phyloP scores from a whole-genome alignment of 352 stramenopile species.

The Plasmopara muralis region DNA sequence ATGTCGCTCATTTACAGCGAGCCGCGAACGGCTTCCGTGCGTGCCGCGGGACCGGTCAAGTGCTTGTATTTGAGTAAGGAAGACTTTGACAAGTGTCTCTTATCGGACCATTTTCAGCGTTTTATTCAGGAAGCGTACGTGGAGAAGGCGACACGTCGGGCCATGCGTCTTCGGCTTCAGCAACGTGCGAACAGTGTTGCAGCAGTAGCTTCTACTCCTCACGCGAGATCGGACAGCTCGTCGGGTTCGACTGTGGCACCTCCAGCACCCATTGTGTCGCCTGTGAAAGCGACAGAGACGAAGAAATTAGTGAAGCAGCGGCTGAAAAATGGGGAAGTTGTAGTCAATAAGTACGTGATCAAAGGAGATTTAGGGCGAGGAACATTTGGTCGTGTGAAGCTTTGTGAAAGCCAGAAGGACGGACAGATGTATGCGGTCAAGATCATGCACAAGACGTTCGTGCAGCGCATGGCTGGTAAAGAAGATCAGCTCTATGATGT shows the following conservation, averaged over 20 bases:
- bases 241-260: slow-evolving; percentile 26
- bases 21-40: slow-evolving; percentile 74
- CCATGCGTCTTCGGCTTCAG: slow-evolving; percentile 73
- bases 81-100: slow-evolving; percentile 82
- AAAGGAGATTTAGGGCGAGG: slow-evolving; percentile 87
- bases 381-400: slow-evolving; percentile 84
- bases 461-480: slow-evolving; percentile 83
- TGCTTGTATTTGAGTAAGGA: slow-evolving; percentile 83
- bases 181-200: slow-evolving; percentile 37
- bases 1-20: slow-evolving; percentile 87
- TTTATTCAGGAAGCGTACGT: slow-evolving; percentile 85
- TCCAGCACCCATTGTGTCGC: slow-evolving; percentile 36
- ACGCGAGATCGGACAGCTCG: slow-evolving; percentile 18
- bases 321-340: slow-evolving; percentile 78
- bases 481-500: slow-evolving; percentile 82
- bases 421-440: slow-evolving; percentile 82
- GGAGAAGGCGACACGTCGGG: slow-evolving; percentile 74
- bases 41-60: slow-evolving; percentile 71
- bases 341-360: slow-evolving; percentile 93
- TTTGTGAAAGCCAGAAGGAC: slow-evolving; percentile 76
- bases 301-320: slow-evolving; percentile 77
- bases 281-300: slow-evolving; percentile 64
- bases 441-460: slow-evolving; percentile 88
- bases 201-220: slow-evolving; percentile 11
- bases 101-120: slow-evolving; percentile 77